These are phyloP conservation scores for Capillidium rhysosporum DNA, from an alignment of 371 early-diverging fungal genomes.

Conservation along the genomic window DNA sequence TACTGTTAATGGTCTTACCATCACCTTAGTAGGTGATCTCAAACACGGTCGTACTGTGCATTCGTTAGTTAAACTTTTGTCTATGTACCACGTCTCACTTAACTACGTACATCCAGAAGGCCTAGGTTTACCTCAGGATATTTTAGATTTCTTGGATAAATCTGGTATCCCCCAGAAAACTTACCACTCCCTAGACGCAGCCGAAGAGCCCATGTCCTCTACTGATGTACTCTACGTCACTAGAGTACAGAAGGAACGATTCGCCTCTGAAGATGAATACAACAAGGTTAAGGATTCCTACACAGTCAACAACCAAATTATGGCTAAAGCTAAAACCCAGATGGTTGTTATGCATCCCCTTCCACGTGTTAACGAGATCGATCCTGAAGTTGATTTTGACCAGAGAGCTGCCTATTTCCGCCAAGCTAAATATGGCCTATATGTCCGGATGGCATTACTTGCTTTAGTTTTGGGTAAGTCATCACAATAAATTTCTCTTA, in stretches of 20 bases:
- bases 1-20: slow-evolving; percentile 88
- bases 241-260: slow-evolving; percentile 90
- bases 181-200: slow-evolving; percentile 40
- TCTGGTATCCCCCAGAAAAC: slow-evolving; percentile 48
- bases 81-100: slow-evolving; percentile 80
- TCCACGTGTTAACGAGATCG: slow-evolving; percentile 88
- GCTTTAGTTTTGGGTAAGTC: slow-evolving; percentile 36
- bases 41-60: slow-evolving; percentile 96
- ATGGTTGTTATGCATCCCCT: slow-evolving; percentile 97
- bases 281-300: slow-evolving; percentile 51
- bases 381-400: slow-evolving; percentile 90
- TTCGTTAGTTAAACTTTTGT: slow-evolving; percentile 71
- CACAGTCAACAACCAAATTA: slow-evolving; percentile 63
- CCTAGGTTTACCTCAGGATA: slow-evolving; percentile 70
- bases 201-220: slow-evolving; percentile 55
- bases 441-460: slow-evolving; percentile 90
- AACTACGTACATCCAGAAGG: slow-evolving; percentile 78
- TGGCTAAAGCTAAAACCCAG: slow-evolving; percentile 73
- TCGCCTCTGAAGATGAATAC: slow-evolving; percentile 58
- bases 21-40: slow-evolving; percentile 90
- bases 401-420: slow-evolving; percentile 94
- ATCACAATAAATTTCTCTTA: neutral
- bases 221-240: slow-evolving; percentile 97
- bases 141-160: slow-evolving; percentile 48
- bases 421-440: slow-evolving; percentile 93